Evolutionary conservation across 1,284 basidiomycete species (phyloP).

Genomic region (Ceratobasidium theobromae): DNA sequence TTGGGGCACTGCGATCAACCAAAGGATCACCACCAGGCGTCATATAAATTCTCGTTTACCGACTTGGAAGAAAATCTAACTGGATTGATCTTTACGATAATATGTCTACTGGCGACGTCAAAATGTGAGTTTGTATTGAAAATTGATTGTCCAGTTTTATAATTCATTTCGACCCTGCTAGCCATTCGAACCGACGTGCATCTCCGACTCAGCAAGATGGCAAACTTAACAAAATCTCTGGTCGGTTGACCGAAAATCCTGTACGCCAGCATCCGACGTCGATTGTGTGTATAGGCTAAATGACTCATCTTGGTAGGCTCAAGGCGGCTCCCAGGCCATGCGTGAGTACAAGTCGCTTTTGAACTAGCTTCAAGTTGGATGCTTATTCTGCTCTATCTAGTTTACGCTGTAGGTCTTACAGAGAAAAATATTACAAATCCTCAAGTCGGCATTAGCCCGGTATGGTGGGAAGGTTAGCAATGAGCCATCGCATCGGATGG

Average conservation of each 20-base stretch:
- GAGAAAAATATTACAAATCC: conserved; percentile 80
- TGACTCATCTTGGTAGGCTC: conserved; percentile 49
- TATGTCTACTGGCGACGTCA: conserved; percentile 30
- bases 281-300: no score
- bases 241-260: conserved; percentile 69
- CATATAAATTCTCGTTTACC: background rate
- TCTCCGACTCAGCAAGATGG: conserved; percentile 17
- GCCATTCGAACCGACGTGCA: conserved; percentile 27
- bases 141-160: background rate
- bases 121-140: conserved; percentile 18
- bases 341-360: no score
- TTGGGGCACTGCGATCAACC: background rate
- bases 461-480: conserved; percentile 81
- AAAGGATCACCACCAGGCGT: background rate
- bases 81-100: background rate
- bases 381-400: no score
- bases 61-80: no score
- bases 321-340: conserved; percentile 80
- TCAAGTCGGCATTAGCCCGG: conserved; percentile 80
- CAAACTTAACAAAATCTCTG: conserved; percentile 70
- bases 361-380: no score
- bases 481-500: background rate
- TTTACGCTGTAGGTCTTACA: conserved; percentile 73
- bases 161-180: background rate
- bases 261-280: conserved; percentile 43